Conservation (phyloP, 257 asterid species). For the Salvia splendens region DNA sequence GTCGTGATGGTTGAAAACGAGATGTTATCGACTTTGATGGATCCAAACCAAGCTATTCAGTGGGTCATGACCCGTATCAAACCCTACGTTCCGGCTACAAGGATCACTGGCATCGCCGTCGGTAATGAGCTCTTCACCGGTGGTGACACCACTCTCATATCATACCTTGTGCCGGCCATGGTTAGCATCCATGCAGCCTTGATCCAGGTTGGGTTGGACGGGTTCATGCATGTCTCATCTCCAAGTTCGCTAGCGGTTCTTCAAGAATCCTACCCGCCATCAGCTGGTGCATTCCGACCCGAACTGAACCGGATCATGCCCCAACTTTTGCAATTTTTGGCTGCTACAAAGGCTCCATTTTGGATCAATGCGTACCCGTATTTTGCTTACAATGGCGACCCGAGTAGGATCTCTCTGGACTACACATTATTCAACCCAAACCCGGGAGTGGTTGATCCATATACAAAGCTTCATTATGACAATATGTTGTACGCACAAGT, state of each 20-base stretch:
- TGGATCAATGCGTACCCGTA: slow-evolving; percentile 83
- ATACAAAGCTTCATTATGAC: slow-evolving; percentile 59
- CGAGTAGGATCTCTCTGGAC: slow-evolving; percentile 50
- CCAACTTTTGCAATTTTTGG: slow-evolving; percentile 57
- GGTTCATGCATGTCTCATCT: slow-evolving; percentile 54
- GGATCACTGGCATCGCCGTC: slow-evolving; percentile 61
- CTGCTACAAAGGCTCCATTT: slow-evolving; percentile 54
- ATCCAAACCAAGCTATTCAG: slow-evolving; percentile 57
- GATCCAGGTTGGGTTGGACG: slow-evolving; percentile 51
- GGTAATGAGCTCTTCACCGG: slow-evolving; percentile 76
- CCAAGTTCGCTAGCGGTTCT: slow-evolving; percentile 66
- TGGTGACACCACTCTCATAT: slow-evolving; percentile 41
- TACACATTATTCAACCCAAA: slow-evolving; percentile 60
- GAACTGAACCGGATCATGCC: slow-evolving; percentile 51
- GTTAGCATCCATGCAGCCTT: slow-evolving; percentile 60
- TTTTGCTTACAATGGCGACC: slow-evolving; percentile 65
- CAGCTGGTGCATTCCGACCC: slow-evolving; percentile 54
- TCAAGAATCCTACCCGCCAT: slow-evolving; percentile 70
- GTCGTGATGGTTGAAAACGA: slow-evolving; percentile 62
- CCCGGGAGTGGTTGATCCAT: slow-evolving; percentile 58
- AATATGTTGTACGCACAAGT: slow-evolving; percentile 87
- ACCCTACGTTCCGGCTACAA: slow-evolving; percentile 67
- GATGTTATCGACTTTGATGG: slow-evolving; percentile 45
- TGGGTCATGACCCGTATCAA: slow-evolving; percentile 61
- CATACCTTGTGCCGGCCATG: slow-evolving; percentile 63